phyloP scores from a whole-genome alignment of 1,139 yeast genomes.

The Kurtzmaniella quercitrusa region DNA sequence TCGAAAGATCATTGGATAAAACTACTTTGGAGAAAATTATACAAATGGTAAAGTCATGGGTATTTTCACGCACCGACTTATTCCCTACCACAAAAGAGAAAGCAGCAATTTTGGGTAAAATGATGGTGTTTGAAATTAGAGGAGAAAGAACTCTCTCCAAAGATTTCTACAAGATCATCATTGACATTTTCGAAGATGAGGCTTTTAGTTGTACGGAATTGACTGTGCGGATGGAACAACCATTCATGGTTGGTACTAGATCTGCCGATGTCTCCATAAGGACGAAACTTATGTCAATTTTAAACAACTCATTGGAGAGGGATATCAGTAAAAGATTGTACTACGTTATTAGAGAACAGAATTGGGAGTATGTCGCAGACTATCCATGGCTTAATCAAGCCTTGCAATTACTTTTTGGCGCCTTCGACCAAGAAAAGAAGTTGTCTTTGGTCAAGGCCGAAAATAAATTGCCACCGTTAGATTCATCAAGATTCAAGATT shows the following conservation, averaged over 20 bases:
- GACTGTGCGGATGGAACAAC: constrained; percentile 95
- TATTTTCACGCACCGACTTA: constrained; percentile 73
- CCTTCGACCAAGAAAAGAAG: constrained; percentile 53
- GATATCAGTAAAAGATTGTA: constrained; percentile 77
- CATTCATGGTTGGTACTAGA: constrained; percentile 91
- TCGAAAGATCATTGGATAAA: constrained; percentile 83
- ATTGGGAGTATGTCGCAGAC: constrained; percentile 94
- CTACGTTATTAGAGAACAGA: constrained; percentile 86
- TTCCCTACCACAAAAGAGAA: constrained; percentile 96
- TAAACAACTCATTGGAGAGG: constrained; percentile 75
- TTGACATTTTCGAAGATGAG: constrained; percentile 83
- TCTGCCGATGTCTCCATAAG: constrained; percentile 75
- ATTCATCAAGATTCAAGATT: constrained; percentile 24
- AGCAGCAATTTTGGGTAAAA: constrained; percentile 88
- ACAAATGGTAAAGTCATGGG: constrained; percentile 82
- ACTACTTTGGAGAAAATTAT: constrained; percentile 73
- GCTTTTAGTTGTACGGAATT: constrained; percentile 80
- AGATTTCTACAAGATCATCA: constrained; percentile 80
- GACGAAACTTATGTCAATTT: constrained; percentile 71
- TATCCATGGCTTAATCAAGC: constrained; percentile 96
- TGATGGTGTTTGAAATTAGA: constrained; percentile 88
- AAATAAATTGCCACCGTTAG: constrained; percentile 53
- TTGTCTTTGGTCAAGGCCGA: constrained; percentile 46
- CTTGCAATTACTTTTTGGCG: constrained; percentile 76
- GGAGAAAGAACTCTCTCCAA: constrained; percentile 80